Conservation (phyloP, 2,329 filamentous ascomycete species). For the Alternaria consortialis region DNA sequence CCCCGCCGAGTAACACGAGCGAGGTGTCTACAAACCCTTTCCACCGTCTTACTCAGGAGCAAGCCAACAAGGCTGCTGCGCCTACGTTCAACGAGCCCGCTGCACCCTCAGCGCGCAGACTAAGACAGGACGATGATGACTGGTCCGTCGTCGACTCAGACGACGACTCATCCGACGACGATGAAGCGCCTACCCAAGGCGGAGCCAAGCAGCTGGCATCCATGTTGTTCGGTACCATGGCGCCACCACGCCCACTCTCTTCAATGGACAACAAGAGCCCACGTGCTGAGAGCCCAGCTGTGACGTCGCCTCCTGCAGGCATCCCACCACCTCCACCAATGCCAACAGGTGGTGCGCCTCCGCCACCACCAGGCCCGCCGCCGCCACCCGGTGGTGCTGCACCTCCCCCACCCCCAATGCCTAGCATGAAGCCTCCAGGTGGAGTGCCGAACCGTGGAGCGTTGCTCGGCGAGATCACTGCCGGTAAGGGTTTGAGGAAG, state of each 20-base stretch:
- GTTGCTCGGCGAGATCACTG: constrained; percentile 83
- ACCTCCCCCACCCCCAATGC: constrained; percentile 55
- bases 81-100: constrained; percentile 56
- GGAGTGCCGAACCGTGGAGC: constrained; percentile 58
- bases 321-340: constrained; percentile 63
- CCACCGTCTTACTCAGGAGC: constrained; percentile 80
- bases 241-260: constrained; percentile 85
- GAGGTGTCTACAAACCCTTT: constrained; percentile 85
- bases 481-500: constrained; percentile 82
- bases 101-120: constrained; percentile 61
- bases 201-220: constrained; percentile 93
- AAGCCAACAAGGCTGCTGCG: constrained; percentile 57
- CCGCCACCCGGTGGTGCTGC: constrained; percentile 51
- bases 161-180: constrained; percentile 72
- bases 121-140: constrained; percentile 73
- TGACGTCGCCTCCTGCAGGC: constrained; percentile 54
- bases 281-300: constrained; percentile 53
- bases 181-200: constrained; percentile 79
- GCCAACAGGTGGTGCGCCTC: constrained; percentile 54
- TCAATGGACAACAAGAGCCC: constrained; percentile 76
- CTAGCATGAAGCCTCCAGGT: constrained; percentile 47
- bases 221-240: constrained; percentile 97
- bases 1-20: constrained; percentile 53
- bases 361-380: constrained; percentile 61
- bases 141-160: constrained; percentile 85